Evolutionary conservation across 2,329 filamentous ascomycete genomes (phyloP), one percentile per base, ranked within the genome.

Genomic region (Volutella citrinella): DNA sequence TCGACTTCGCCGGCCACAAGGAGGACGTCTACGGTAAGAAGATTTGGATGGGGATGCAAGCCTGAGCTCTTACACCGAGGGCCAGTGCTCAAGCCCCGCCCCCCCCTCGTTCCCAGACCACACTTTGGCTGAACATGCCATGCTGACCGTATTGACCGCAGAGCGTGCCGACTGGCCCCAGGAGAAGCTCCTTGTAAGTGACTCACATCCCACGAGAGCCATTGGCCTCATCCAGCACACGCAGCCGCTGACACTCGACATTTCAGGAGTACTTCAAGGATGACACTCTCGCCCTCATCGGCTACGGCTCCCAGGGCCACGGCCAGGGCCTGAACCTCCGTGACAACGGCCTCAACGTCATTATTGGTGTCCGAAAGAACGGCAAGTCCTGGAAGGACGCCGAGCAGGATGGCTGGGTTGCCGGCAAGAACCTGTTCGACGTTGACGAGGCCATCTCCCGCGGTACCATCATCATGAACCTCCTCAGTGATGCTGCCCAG

Each of bases 191-290:
- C 76, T 93, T 65, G 87, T 93, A 72, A 74, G 82, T 79, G 59
- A 64, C 22, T 28, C 25, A 15, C 16, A 25, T 29, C n/a, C 29
- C 16, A 14, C 15, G n/a, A n/a, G 20, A 30, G 12, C 12, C 26
- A 27, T 12, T 28, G 28, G 19, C 26, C 19, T n/a, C 5, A n/a
- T 22, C 20, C 20, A 10, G 15, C 26, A n/a, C n/a, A n/a, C n/a
- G n/a, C n/a, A n/a, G n/a, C n/a, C n/a, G 9, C 38, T 47, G 16
- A 40, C 23, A 39, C 34, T 18, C 31, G 15, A 15, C 30, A n/a
- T n/a, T n/a, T 30, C 54, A 95, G 87, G 88, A 97, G 51, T 98
- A 91, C 84, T 98, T 98, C 87, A 97, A 97, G 82, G 81, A 98
- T 74, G 93, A 98, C 72, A 97, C 91, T 54, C 87, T 98, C 57